Evolutionary conservation across 2,329 filamentous ascomycete species (phyloP).

Genomic region (Penicillium sp.): DNA sequence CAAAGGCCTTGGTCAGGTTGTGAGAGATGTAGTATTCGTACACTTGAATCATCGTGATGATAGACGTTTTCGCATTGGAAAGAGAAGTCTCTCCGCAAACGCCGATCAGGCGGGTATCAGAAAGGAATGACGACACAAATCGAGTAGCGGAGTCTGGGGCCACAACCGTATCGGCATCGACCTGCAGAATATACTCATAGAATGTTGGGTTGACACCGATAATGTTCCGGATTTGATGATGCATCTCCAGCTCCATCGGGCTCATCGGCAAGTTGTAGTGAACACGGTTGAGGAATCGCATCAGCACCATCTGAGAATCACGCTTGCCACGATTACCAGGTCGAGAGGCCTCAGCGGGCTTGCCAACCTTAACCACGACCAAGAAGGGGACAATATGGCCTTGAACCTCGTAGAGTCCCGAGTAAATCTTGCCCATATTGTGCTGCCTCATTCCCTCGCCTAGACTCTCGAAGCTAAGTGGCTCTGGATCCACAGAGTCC

Average conservation of each 20-base stretch:
- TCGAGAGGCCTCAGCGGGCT: constrained; percentile 65
- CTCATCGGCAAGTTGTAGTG: constrained; percentile 97
- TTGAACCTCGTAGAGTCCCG: constrained; percentile 93
- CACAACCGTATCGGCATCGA: constrained; percentile 95
- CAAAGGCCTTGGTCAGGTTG: constrained; percentile 93
- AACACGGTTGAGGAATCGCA: constrained; percentile 98
- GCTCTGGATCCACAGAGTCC: constrained; percentile 88
- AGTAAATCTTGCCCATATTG: constrained; percentile 99
- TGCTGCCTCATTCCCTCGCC: constrained; percentile 96
- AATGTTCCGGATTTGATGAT: constrained; percentile 97
- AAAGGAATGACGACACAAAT: constrained; percentile 83
- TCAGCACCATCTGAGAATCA: constrained; percentile 96
- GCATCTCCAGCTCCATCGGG: constrained; percentile 94
- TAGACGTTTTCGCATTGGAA: constrained; percentile 86
- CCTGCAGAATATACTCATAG: constrained; percentile 94
- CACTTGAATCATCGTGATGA: constrained; percentile 98
- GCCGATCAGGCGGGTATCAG: constrained; percentile 88
- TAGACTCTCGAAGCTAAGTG: constrained; percentile 91
- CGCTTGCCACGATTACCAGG: constrained; percentile 98
- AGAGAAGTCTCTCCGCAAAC: constrained; percentile 92
- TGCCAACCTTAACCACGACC: constrained; percentile 93
- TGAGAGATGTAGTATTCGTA: constrained; percentile 99
- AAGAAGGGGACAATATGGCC: constrained; percentile 97
- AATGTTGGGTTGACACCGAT: constrained; percentile 98
- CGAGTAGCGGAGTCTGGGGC: constrained; percentile 83